phyloP scores from a whole-genome alignment of 805 yeast species.

The Metschnikowia arizonensis region DNA sequence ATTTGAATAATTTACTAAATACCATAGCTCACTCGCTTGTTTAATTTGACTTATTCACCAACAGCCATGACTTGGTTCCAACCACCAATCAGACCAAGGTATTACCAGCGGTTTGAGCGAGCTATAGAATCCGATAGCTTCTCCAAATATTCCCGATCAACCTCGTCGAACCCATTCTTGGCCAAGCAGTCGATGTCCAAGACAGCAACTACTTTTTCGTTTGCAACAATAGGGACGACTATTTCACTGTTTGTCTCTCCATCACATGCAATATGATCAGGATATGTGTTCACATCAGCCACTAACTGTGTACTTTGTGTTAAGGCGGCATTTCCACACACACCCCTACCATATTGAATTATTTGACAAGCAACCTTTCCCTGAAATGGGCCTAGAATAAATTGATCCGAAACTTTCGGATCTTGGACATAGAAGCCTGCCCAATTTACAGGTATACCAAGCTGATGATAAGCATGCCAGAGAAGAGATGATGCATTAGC shows the following conservation, averaged over 20 bases:
- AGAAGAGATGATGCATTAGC: slow-evolving; percentile 82
- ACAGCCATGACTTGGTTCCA: background rate
- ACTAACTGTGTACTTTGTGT: slow-evolving; percentile 65
- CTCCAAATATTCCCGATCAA: slow-evolving; percentile 60
- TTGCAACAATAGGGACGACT: slow-evolving; percentile 71
- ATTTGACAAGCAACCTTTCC: slow-evolving; percentile 95
- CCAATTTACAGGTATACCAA: slow-evolving; percentile 72
- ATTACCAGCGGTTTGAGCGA: slow-evolving; percentile 9
- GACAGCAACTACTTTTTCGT: slow-evolving; percentile 57
- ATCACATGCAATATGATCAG: slow-evolving; percentile 97
- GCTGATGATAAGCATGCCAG: slow-evolving; percentile 80
- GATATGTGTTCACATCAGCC: slow-evolving; percentile 68
- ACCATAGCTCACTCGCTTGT: background rate
- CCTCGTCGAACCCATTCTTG: slow-evolving; percentile 59
- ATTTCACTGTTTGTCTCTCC: slow-evolving; percentile 92
- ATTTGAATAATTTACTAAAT: background rate
- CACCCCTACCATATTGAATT: slow-evolving; percentile 77
- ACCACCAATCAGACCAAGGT: background rate
- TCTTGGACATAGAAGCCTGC: slow-evolving; percentile 79
- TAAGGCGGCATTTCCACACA: slow-evolving; percentile 83
- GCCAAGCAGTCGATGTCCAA: slow-evolving; percentile 80
- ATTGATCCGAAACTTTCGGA: slow-evolving; percentile 31
- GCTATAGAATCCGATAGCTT: slow-evolving; percentile 39
- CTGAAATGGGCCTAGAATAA: slow-evolving; percentile 88
- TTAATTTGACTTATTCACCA: background rate